Base-by-base conservation (phyloP, 331 rosid genomes). In the Telfairia occidentalis region DNA sequence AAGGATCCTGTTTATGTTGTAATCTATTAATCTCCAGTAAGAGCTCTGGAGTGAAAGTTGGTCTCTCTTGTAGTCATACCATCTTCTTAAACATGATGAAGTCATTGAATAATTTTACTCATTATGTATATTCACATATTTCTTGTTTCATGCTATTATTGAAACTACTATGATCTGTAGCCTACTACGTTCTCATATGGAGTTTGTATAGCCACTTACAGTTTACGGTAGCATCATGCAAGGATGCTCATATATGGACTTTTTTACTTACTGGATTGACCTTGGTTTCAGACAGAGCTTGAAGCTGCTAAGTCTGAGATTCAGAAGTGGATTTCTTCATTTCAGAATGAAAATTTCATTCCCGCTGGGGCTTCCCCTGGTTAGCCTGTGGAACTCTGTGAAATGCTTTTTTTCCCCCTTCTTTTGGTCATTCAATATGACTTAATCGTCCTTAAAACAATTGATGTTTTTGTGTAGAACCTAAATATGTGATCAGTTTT, bases 311-410 rank as follows among this genome's bases (percentile, higher is more conserved):
- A 87, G 80, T 82, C 85, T 21, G 94, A 89, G 85, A 90, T 91
- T 84, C 85, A 85, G 52, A 88, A 79, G 54, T 94, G 98, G 97
- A 90, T 74, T 80, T 85, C 89, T 76, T 78, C 97, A 71, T 87
- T 94, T 78, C 90, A 84, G 79, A 85, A 83, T 78, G 97, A 91
- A 65, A 78, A 90, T 52, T 88, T 86, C 78, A 80, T 94, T 78
- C 88, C 92, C 77, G 59, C 87, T 54, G 98, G 96, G 83, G 48
- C 87, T 72, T 66, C 83, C 65, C 96, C 95, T 34, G 96, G 97
- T 94, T 78, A 84, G 91, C 38, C 40, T 81, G 43, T 49, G 49
- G 5, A 40, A 28, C 75, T 42, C 10, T 71, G 30, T 38, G 2
- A 45, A 72, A 70, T 29, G 26, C 42, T 2, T n/a, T 35, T 63